Percentiles rank a stretch among this genome's conserved stretches.
Conservation (phyloP, 495 filamentous ascomycete genomes). For the Hypoxylon intermedium region DNA sequence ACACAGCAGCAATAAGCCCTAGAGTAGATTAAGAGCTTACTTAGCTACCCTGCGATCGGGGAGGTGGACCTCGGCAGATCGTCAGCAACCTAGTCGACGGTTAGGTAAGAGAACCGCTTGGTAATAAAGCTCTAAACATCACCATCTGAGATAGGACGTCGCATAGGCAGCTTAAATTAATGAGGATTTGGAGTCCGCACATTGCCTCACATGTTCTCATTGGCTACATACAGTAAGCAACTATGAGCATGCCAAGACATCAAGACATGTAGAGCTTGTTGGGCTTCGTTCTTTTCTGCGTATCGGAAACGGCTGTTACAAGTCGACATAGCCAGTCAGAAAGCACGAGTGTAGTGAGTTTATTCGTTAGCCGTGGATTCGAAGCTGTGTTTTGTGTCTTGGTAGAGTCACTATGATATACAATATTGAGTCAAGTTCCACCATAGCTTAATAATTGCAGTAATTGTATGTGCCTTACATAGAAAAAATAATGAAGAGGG, state of each 20-base stretch:
- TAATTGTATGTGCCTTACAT: too few species aligned
- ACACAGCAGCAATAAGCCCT: not conserved
- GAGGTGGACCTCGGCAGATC: conserved; percentile 29
- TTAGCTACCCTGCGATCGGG: conserved; percentile 7
- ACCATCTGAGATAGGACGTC: conserved; percentile 29
- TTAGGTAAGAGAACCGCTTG: conserved; percentile 31
- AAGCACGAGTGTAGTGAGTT: conserved; percentile 3
- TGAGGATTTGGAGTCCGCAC: conserved; percentile 39
- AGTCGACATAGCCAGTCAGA: conserved; percentile 18
- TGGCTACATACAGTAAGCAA: conserved; percentile 42
- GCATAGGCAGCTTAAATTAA: conserved; percentile 35
- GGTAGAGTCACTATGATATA: not conserved
- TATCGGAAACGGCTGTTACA: conserved; percentile 17
- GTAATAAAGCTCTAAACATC: conserved; percentile 31
- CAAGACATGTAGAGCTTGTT: conserved; percentile 35
- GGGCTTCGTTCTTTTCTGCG: conserved; percentile 12
- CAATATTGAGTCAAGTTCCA: too few species aligned
- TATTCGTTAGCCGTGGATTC: conserved; percentile 1
- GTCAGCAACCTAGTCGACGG: conserved; percentile 15
- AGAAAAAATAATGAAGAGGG: too few species aligned
- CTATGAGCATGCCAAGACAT: conserved; percentile 25
- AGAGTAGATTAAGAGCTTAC: conserved; percentile 1
- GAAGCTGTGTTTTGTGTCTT: conserved; percentile 3
- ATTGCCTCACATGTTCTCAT: conserved; percentile 32
- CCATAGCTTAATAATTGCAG: too few species aligned